A percentile compares a stretch with the other conserved stretches of the same genome.
These are phyloP conservation scores for Barnettozyma sucrosica DNA, from an alignment of 805 yeast genomes.

Conservation along the genomic window DNA sequence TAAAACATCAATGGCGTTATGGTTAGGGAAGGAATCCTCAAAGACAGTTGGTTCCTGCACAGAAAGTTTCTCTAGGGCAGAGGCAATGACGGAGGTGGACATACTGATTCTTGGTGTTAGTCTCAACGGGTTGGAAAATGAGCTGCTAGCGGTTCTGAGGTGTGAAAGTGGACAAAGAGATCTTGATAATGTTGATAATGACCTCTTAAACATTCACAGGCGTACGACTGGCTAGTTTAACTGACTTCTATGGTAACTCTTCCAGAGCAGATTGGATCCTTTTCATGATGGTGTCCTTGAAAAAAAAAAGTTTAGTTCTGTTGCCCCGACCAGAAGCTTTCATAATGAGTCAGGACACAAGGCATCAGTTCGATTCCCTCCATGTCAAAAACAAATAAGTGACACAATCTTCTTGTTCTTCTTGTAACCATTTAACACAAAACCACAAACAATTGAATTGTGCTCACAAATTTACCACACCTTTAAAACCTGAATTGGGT, in stretches of 20 bases:
- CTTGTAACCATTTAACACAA: constrained; percentile 7
- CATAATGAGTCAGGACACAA: neutral
- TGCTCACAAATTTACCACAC: neutral
- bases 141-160: neutral
- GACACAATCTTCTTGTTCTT: too few relatives aligned
- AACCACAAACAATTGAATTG: neutral
- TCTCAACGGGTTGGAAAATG: neutral
- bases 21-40: constrained; percentile 65
- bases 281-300: constrained; percentile 2
- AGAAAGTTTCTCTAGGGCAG: constrained; percentile 30
- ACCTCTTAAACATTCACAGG: constrained; percentile 6
- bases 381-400: neutral
- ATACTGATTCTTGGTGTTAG: constrained; percentile 7
- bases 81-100: constrained; percentile 26
- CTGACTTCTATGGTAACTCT: neutral
- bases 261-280: neutral
- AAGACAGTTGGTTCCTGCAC: constrained; percentile 37
- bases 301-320: neutral
- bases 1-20: constrained; percentile 79
- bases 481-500: neutral
- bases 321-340: neutral
- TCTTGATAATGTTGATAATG: constrained; percentile 1
- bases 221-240: neutral
- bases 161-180: neutral
- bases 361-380: constrained; percentile 4